Evolutionary conservation across 164 flowering plant genomes (phyloP).

Genomic region (Macadamia integrifolia): DNA sequence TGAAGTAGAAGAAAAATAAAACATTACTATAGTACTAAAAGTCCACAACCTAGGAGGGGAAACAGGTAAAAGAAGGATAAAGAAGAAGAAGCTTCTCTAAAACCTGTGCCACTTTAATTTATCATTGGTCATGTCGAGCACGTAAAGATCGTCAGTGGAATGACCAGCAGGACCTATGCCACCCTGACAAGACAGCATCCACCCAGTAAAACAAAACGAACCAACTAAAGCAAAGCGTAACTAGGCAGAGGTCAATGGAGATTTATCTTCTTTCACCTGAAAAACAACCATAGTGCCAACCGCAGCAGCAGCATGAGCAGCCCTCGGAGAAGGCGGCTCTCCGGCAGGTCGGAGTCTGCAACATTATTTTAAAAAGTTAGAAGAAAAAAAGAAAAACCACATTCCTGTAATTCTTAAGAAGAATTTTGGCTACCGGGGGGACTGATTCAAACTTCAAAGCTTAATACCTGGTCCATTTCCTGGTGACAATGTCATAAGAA

Average conservation of each 20-base stretch:
- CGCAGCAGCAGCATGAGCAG: constrained; percentile 94
- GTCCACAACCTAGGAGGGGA: neutral
- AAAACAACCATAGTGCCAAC: constrained; percentile 99
- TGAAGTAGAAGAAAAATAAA: neutral
- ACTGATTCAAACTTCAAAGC: neutral
- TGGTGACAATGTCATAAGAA: constrained; percentile 73
- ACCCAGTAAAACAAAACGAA: neutral
- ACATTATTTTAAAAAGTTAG: neutral
- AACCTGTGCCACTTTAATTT: constrained; percentile 97
- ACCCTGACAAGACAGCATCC: constrained; percentile 54
- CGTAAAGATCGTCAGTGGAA: constrained; percentile 94
- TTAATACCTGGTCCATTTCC: constrained; percentile 81
- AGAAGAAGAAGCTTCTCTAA: constrained; percentile 3
- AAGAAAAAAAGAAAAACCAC: neutral
- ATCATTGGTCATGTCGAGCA: constrained; percentile 88
- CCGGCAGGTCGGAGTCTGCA: constrained; percentile 74
- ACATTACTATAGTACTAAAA: neutral
- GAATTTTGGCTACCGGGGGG: neutral
- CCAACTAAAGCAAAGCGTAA: neutral
- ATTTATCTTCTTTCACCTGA: constrained; percentile 50
- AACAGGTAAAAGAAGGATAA: neutral
- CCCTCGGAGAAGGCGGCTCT: constrained; percentile 98
- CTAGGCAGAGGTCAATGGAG: neutral
- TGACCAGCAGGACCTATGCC: constrained; percentile 99
- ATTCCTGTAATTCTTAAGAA: constrained; percentile 2